A percentile compares a stretch with the other conserved stretches of the same genome.
Conservation (phyloP, 164 flowering plant genomes). For the Akebia trifoliata region DNA sequence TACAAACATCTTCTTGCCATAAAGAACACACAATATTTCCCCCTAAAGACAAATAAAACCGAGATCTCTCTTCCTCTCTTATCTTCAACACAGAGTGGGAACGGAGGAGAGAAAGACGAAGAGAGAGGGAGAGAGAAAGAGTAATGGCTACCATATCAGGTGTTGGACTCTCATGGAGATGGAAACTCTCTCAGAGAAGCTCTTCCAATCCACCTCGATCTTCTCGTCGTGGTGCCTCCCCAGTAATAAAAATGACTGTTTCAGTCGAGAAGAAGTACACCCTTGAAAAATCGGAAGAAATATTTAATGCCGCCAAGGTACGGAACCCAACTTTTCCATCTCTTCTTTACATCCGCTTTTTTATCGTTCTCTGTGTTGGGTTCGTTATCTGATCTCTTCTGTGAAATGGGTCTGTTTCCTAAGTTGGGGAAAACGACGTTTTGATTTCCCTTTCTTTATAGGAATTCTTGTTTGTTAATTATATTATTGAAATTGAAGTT, state of each 20-base stretch:
- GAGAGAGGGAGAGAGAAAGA: background rate
- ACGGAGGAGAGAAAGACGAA: too few species aligned
- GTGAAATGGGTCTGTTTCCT: too few species aligned
- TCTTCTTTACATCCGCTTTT: background rate
- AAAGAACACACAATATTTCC: too few species aligned
- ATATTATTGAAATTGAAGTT: too few species aligned
- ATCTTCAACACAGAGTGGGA: background rate
- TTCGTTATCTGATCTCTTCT: background rate
- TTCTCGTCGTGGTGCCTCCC: conserved; percentile 11
- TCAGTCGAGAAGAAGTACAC: conserved; percentile 67
- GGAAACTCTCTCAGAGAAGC: conserved; percentile 4
- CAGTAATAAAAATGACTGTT: conserved; percentile 41
- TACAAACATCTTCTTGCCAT: too few species aligned
- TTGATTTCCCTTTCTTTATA: too few species aligned
- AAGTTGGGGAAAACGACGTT: too few species aligned
- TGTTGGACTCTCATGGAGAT: conserved; percentile 15
- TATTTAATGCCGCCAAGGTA: conserved; percentile 84
- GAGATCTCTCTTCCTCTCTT: background rate
- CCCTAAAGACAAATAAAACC: background rate
- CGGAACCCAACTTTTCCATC: background rate
- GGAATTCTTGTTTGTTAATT: too few species aligned
- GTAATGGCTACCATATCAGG: conserved; percentile 21
- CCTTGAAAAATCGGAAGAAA: conserved; percentile 73
- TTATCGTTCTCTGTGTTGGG: background rate
- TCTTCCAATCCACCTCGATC: conserved; percentile 8